Evolutionary conservation across 768 basidiomycete species (phyloP), one percentile per base, ranked within the genome.

Genomic region (Panaeolus papilionaceus): DNA sequence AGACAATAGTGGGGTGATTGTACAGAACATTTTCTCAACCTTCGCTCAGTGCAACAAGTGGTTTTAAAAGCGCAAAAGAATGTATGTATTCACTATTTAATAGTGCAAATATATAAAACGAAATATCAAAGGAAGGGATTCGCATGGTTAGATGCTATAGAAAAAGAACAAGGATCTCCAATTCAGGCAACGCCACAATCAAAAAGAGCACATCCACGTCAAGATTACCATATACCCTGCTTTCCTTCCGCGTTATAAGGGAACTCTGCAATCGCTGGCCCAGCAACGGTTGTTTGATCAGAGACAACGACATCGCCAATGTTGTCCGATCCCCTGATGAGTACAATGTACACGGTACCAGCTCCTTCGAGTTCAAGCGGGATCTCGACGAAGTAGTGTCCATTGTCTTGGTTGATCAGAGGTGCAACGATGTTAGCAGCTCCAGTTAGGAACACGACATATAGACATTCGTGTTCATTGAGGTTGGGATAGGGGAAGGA

Each of bases 221-320:
- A 37, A 2, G 33, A 58, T 54, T 61, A 69, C 68, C 51, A 64
- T 1, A n/a, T 51, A 18, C 67, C 66, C 12, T 64, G 64, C 37
- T 70, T 62, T 18, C 70, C 74, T 42, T 67, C 64, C 26, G 77
- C 71, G 64, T 78, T 76, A 63, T 76, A 84, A 37, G 74, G 73
- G 72, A 86, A 83, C 47, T 72, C 72, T 37, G 85, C 70, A 70
- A 89, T 79, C 18, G 83, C 79, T 9, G 87, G 87, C 2, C 90
- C 90, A 42, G 88, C 89, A 42, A 91, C 75, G 33, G 83, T 86
- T 67, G 77, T 85, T 38, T 80, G 79, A 66, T 88, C 77, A 67
- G 68, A 77, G 78, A 71, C 54, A 16, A 44, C 54, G 10, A 71
- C 68, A 33, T 71, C 72, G 11, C 64, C 62, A 63, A 72, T 70